These are phyloP conservation scores for Neotropicomus parvogracilis DNA, from an alignment of 1,284 basidiomycete genomes.

Conservation along the genomic window DNA sequence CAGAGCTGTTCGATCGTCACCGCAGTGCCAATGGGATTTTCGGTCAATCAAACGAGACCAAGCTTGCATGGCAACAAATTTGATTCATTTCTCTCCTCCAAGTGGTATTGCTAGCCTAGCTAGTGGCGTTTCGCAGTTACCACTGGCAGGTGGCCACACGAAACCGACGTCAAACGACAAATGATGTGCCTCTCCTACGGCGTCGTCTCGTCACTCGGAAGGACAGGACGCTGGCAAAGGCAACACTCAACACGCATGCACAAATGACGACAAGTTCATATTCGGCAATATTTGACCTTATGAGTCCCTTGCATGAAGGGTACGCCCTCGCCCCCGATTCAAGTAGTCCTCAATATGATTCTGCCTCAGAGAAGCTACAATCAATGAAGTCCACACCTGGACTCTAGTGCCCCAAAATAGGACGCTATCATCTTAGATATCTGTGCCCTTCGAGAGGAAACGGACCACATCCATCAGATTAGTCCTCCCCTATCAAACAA, in stretches of 20 bases:
- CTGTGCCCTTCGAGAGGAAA: not conserved
- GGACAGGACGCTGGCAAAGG: not conserved
- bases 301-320: conserved; percentile 1
- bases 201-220: not conserved
- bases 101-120: not conserved
- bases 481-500: conserved; percentile 1
- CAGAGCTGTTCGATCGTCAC: too few relatives aligned
- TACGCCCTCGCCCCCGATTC: not conserved
- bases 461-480: not conserved
- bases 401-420: not conserved
- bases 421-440: not conserved
- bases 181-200: not conserved
- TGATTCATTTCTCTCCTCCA: not conserved
- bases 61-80: conserved; percentile 5
- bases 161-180: too few relatives aligned
- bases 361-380: not conserved
- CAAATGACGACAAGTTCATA: not conserved
- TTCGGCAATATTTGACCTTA: not conserved
- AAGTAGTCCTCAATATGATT: conserved; percentile 1
- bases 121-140: too few relatives aligned
- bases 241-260: not conserved
- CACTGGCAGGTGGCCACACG: too few relatives aligned
- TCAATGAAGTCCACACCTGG: too few relatives aligned
- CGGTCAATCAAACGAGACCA: conserved; percentile 5
- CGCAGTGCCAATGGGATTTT: too few relatives aligned